A percentile compares a stretch with the other conserved stretches of the same genome.
Conservation (phyloP, 306 rosid genomes). For the Myrica gale region DNA sequence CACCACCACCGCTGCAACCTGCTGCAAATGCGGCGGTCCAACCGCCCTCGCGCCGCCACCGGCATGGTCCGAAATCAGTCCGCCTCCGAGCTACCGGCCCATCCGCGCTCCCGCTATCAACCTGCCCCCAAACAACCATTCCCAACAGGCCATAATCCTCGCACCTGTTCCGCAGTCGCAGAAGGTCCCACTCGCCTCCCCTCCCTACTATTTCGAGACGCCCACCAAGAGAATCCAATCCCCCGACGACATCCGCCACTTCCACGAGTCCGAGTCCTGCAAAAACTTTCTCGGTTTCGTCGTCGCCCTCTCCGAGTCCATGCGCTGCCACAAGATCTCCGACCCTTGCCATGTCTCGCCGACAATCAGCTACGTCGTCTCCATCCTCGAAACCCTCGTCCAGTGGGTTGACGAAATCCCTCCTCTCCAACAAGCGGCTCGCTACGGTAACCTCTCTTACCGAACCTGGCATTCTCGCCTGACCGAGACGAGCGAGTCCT, state of each 20-base stretch:
- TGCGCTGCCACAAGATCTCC: constrained; percentile 60
- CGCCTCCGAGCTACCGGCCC: constrained; percentile 81
- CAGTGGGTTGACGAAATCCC: constrained; percentile 78
- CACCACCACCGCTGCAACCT: constrained; percentile 40
- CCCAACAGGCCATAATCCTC: constrained; percentile 73
- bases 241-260: constrained; percentile 62
- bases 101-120: constrained; percentile 82
- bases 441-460: constrained; percentile 78
- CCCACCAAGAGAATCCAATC: constrained; percentile 71
- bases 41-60: constrained; percentile 52
- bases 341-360: constrained; percentile 60
- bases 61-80: constrained; percentile 57
- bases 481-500: constrained; percentile 37
- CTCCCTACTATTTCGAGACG: constrained; percentile 52
- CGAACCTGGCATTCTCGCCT: constrained; percentile 70
- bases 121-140: constrained; percentile 56
- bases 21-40: constrained; percentile 81
- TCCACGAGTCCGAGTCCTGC: constrained; percentile 63
- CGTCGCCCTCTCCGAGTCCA: constrained; percentile 81
- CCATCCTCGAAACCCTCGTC: constrained; percentile 59
- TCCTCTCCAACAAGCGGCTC: constrained; percentile 61
- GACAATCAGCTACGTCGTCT: constrained; percentile 34
- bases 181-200: constrained; percentile 46
- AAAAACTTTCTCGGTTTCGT: constrained; percentile 76
- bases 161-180: constrained; percentile 83